Percentiles rank a stretch among this genome's conserved stretches.
phyloP scores from a whole-genome alignment of 2,329 filamentous ascomycete genomes.

The Aureobasidium vineae region DNA sequence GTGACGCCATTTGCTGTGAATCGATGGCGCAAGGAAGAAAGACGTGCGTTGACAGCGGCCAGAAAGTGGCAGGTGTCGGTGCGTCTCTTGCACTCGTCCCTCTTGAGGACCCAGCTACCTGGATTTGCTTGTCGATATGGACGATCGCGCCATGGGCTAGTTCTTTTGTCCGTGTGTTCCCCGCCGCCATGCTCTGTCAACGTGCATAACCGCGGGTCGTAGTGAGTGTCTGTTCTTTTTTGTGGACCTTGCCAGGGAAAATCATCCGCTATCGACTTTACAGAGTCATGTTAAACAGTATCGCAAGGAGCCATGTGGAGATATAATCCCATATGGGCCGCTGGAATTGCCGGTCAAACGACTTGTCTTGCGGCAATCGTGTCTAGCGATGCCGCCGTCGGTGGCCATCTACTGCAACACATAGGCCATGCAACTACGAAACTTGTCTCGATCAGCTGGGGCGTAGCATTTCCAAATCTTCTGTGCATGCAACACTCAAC shows the following conservation, averaged over 20 bases:
- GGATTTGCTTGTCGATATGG: conserved; percentile 12
- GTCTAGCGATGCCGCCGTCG: background rate
- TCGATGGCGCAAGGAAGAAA: conserved; percentile 18
- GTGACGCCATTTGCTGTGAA: conserved; percentile 24
- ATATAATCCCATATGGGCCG: background rate
- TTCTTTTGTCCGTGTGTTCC: conserved; percentile 23
- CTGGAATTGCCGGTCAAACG: background rate
- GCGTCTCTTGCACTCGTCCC: background rate
- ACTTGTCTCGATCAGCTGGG: background rate
- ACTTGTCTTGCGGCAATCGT: conserved; percentile 11
- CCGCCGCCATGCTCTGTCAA: conserved; percentile 25
- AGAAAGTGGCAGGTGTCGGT: conserved; percentile 17
- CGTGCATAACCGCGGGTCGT: conserved; percentile 20
- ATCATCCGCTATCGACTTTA: background rate
- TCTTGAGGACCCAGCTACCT: conserved; percentile 23
- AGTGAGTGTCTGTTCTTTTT: conserved; percentile 22
- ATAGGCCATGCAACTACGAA: background rate
- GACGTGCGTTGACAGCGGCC: conserved; percentile 12
- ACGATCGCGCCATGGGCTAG: conserved; percentile 24
- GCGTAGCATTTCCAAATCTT: background rate
- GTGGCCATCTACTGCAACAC: background rate
- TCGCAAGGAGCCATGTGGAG: conserved; percentile 4
- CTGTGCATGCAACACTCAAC: conserved; percentile 4
- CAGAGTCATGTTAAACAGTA: conserved; percentile 11
- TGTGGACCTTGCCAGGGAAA: conserved; percentile 21